A percentile compares a stretch with the other conserved stretches of the same genome.
Conservation (phyloP, 257 asterid species). For the Catharanthus roseus region DNA sequence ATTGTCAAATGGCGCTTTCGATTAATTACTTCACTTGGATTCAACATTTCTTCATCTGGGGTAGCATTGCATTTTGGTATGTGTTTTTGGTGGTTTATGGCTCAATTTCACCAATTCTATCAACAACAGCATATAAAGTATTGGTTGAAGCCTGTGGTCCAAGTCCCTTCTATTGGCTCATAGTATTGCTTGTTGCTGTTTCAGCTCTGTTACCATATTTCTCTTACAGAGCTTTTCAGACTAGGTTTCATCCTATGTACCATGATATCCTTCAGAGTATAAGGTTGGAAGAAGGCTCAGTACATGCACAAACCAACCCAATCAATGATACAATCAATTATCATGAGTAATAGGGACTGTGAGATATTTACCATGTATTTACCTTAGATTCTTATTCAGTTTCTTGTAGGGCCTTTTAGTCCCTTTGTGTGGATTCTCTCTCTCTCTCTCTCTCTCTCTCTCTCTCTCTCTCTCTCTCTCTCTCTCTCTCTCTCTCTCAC, state of each 20-base stretch:
- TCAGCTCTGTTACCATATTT: constrained; percentile 60
- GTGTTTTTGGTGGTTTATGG: constrained; percentile 63
- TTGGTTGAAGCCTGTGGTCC: constrained; percentile 82
- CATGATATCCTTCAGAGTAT: constrained; percentile 59
- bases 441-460: no score
- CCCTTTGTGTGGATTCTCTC: no score
- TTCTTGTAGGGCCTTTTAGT: no score
- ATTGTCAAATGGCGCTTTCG: constrained; percentile 89
- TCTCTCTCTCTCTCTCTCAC: no score
- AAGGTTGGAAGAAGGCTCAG: constrained; percentile 26
- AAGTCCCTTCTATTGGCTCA: constrained; percentile 72
- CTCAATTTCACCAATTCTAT: constrained; percentile 41
- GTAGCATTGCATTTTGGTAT: constrained; percentile 79
- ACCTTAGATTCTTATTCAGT: no score
- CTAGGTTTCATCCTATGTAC: constrained; percentile 62
- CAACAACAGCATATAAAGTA: constrained; percentile 64
- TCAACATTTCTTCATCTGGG: constrained; percentile 93
- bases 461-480: not conserved
- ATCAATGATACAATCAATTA: no score
- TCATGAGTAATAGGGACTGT: no score
- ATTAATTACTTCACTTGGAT: constrained; percentile 95
- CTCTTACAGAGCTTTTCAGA: constrained; percentile 60
- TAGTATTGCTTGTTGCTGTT: constrained; percentile 50
- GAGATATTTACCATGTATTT: no score
- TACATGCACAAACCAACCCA: no score